A percentile compares a stretch with the other conserved stretches of the same genome.
phyloP scores from a whole-genome alignment of 768 basidiomycete genomes.

The Hysterangium stoloniferum region DNA sequence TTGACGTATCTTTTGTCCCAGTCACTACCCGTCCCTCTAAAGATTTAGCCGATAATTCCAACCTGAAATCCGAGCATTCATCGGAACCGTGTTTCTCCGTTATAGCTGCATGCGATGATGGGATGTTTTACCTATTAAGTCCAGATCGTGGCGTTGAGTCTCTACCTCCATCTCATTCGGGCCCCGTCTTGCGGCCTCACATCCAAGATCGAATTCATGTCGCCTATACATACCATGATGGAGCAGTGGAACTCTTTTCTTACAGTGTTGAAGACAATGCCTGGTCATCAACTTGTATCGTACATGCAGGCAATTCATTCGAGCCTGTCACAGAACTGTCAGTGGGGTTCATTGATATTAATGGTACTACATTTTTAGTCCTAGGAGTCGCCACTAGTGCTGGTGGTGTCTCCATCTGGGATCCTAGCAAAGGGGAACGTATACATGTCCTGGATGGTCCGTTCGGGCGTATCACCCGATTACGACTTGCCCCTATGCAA shows the following conservation, averaged over 20 bases:
- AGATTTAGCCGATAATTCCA: not conserved
- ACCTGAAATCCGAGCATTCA: not conserved
- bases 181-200: constrained; percentile 38
- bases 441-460: constrained; percentile 54
- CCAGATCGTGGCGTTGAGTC: constrained; percentile 22
- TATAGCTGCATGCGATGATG: constrained; percentile 44
- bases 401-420: constrained; percentile 72
- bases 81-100: constrained; percentile 20
- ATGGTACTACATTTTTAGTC: constrained; percentile 43
- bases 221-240: constrained; percentile 58
- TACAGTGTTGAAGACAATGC: constrained; percentile 36
- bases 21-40: not conserved
- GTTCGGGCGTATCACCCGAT: constrained; percentile 46
- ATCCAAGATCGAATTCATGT: constrained; percentile 43
- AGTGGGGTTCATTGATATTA: constrained; percentile 45
- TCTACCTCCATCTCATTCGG: constrained; percentile 36
- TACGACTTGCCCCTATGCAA: constrained; percentile 52
- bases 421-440: constrained; percentile 54
- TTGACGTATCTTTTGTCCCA: constrained; percentile 41
- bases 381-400: constrained; percentile 55
- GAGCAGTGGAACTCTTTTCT: constrained; percentile 55
- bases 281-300: constrained; percentile 36
- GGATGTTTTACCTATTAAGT: constrained; percentile 47
- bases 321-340: constrained; percentile 49
- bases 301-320: constrained; percentile 51